Conservation (phyloP, 2,329 filamentous ascomycete genomes). For the Colletotrichum eleusines region DNA sequence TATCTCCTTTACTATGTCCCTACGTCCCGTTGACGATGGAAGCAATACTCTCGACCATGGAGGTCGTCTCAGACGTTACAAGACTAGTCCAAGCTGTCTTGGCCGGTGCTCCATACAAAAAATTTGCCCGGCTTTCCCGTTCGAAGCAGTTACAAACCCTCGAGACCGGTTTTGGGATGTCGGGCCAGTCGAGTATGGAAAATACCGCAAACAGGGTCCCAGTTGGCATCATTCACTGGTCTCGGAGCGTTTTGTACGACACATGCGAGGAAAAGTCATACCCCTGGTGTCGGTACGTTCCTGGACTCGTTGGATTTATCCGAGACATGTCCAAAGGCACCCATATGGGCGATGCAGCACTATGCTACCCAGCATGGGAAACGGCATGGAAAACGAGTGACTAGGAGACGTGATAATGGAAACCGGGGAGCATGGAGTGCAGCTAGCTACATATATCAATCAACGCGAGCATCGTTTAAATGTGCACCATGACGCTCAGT, state of each 20-base stretch:
- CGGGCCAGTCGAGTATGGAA: background rate
- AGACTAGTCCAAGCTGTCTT: background rate
- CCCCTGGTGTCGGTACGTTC: background rate
- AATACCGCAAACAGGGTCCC: no score
- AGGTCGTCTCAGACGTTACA: background rate
- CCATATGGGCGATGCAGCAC: background rate
- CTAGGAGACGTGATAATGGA: background rate
- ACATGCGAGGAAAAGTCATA: background rate
- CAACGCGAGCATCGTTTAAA: slow-evolving; percentile 3
- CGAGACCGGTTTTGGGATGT: no score
- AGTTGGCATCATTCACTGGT: background rate
- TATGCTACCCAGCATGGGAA: background rate
- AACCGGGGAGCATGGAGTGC: slow-evolving; percentile 20
- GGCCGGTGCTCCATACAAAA: no score
- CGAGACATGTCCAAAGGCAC: background rate
- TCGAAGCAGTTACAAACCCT: no score
- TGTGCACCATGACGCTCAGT: background rate
- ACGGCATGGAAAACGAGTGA: background rate
- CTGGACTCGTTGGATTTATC: background rate
- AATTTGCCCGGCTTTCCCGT: no score
- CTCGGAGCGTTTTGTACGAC: background rate
- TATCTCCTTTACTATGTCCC: background rate
- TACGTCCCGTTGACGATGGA: slow-evolving; percentile 4
- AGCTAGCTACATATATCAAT: slow-evolving; percentile 21
- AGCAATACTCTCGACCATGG: background rate